Percentiles rank a stretch among this genome's conserved stretches.
phyloP scores from a whole-genome alignment of 768 basidiomycete genomes.

The Hygrophorus pudorinus region DNA sequence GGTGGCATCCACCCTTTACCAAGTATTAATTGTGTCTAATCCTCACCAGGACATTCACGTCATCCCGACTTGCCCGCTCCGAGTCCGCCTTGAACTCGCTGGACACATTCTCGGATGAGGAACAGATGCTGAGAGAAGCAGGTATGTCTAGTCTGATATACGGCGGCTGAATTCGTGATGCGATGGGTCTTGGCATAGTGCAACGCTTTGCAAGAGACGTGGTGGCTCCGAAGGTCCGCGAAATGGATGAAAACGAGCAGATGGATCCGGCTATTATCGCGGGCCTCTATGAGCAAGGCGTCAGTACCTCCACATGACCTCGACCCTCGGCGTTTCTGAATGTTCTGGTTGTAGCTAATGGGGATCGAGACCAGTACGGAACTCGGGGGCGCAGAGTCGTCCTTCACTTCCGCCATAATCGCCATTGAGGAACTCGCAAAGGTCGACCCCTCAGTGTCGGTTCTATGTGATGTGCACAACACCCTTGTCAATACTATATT shows the following conservation, averaged over 20 bases:
- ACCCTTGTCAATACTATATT: slow-evolving; percentile 95
- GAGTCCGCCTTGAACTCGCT: slow-evolving; percentile 44
- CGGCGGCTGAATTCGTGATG: slow-evolving; percentile 1
- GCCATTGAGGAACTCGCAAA: slow-evolving; percentile 96
- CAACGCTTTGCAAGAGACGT: slow-evolving; percentile 84
- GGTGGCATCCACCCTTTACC: background rate
- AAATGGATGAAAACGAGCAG: slow-evolving; percentile 95
- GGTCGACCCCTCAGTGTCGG: slow-evolving; percentile 92
- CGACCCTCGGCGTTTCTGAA: background rate
- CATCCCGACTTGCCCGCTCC: slow-evolving; percentile 22
- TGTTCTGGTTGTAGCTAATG: slow-evolving; percentile 65
- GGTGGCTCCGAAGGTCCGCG: slow-evolving; percentile 81
- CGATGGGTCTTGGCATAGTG: slow-evolving; percentile 33
- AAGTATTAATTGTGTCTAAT: background rate
- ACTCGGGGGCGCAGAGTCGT: slow-evolving; percentile 79
- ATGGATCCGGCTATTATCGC: slow-evolving; percentile 88
- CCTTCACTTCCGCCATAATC: slow-evolving; percentile 93
- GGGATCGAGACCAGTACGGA: slow-evolving; percentile 87
- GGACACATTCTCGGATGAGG: slow-evolving; percentile 86
- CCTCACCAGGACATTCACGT: slow-evolving; percentile 25
- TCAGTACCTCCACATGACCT: slow-evolving; percentile 27
- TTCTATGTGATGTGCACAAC: slow-evolving; percentile 96
- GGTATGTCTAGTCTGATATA: slow-evolving; percentile 35
- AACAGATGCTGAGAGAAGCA: slow-evolving; percentile 85
- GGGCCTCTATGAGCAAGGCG: slow-evolving; percentile 91